Base-by-base conservation (phyloP, 139 green algal genomes). In the Chlorokybus atmophyticus region DNA sequence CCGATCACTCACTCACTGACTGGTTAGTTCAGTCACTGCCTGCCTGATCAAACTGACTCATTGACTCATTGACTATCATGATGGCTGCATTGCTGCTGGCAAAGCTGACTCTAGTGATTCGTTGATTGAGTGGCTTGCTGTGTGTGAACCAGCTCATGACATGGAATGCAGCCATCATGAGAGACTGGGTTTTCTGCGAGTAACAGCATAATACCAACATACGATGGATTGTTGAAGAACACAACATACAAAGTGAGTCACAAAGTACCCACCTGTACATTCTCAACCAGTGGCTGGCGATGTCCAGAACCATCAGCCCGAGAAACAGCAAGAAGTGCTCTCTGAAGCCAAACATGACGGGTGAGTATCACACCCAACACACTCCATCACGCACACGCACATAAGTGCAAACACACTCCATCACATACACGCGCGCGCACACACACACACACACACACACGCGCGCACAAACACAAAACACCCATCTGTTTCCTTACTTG, bases 241-340 rank as follows among this genome's bases (percentile, higher is more conserved):
- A 54, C 62, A 63, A 29, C 8, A 23, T 40, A 32, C 3, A 40
- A 48, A 58, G 39, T 40, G 23, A 53, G 7, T 2, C 56, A 39
- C 26, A 25, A 62, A 14, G 47, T 5, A 44, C 8, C 17, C 29
- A 74, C 66, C 32, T 64, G 66, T 60, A 59, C 65, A 74, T 67
- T n/a, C 70, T 40, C n/a, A 75, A 87, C 88, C 88, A 96, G 60
- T 96, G 88, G 70, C 72, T 82, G 64, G 81, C 84, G 53, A 96
- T 81, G 74, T 96, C 88, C n/a, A 96, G 76, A 28, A 82, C 79
- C 17, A 95, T 57, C 3, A 96, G 75, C 10, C 29, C 10, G 23
- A 93, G 57, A 56, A 79, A 84, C 1, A 66, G 0, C 1, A 83
- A 30, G 31, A 80, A 73, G 6, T 50, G 42, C 3, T 52, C 5